Evolutionary conservation across 768 basidiomycete genomes (phyloP), one percentile per base, ranked within the genome.

Genomic region (Tulasnella sp.): DNA sequence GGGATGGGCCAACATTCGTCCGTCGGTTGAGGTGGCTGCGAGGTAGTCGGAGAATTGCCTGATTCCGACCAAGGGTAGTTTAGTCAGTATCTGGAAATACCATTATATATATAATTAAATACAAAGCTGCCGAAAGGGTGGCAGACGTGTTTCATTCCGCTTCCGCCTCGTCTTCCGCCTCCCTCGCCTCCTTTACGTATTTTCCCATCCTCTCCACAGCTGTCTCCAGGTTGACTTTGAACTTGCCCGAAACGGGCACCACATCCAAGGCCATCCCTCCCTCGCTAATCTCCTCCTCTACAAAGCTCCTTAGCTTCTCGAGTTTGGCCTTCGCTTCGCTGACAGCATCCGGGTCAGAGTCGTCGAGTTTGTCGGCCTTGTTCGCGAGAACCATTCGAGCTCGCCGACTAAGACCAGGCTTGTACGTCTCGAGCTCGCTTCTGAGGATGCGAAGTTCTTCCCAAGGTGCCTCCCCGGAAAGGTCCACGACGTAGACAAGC

Each of bases 401-500:
- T 80, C 92, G 89, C 25, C 83, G 80, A 81, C 91, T 92, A 87
- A 98, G 89, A 17, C 91, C 94, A 1, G 87, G 85, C 81, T 92
- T 89, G 82, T 93, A 92, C 80, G 87, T 89, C 80, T 96, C 93
- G 37, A 99, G 84, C 83, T 99, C 97, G n/a, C 90, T 88, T 29
- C 87, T 85, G 15, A 99, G 85, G 14, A 91, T 86, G 4, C 83
- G 80, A 34, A 98, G 85, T 72, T 95, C 94, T 17, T 91, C 88
- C 88, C 91, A 92, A 0, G 96, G 95, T 29, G 87, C 86, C 0
- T 89, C 86, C 1, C 85, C 85, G 2, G 91, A 90, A 7, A 99
- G 85, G 82, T 99, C 97, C 39, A 99, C 91, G 72, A 99, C 95
- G 81, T 97, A 98, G 2, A 89, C 93, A 7, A 99, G 88, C 8